A percentile compares a stretch with the other conserved stretches of the same genome.
Evolutionary conservation across 2,329 filamentous ascomycete species (phyloP).

Genomic region (Boeremia exigua): DNA sequence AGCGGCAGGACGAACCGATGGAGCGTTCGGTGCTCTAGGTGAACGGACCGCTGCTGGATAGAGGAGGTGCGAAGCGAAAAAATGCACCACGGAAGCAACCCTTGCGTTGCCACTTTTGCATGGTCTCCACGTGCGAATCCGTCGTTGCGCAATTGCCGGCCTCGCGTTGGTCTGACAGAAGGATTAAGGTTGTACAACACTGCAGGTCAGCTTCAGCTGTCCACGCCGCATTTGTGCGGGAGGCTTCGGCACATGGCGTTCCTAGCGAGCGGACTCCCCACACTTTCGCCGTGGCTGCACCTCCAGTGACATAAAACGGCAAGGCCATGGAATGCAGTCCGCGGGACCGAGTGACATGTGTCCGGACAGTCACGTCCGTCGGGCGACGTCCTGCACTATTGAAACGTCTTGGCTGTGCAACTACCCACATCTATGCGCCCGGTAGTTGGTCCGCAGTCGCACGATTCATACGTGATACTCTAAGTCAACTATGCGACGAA

Average conservation of each 20-base stretch:
- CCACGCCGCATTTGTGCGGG: constrained; percentile 1
- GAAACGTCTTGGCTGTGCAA: constrained; percentile 14
- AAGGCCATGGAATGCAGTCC: background rate
- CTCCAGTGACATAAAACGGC: background rate
- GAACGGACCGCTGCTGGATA: constrained; percentile 5
- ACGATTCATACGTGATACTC: constrained; percentile 10
- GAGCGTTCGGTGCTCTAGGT: constrained; percentile 2
- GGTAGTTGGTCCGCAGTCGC: constrained; percentile 8
- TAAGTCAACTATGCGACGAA: constrained; percentile 7
- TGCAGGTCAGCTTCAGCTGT: constrained; percentile 1
- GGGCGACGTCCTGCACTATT: constrained; percentile 9
- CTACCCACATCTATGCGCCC: constrained; percentile 3
- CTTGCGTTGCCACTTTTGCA: constrained; percentile 9
- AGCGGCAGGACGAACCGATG: constrained; percentile 4
- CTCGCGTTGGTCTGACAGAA: background rate
- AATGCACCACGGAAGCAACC: background rate
- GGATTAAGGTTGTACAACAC: background rate
- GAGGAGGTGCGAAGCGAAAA: constrained; percentile 14
- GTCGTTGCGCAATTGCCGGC: constrained; percentile 9
- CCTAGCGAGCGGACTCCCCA: constrained; percentile 10
- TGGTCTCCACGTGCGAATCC: background rate
- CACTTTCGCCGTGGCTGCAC: constrained; percentile 8
- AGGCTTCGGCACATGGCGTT: constrained; percentile 10
- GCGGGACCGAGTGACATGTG: constrained; percentile 12
- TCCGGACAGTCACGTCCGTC: background rate